Evolutionary conservation across 768 basidiomycete genomes (phyloP).

Genomic region (Polyporus arcularius): DNA sequence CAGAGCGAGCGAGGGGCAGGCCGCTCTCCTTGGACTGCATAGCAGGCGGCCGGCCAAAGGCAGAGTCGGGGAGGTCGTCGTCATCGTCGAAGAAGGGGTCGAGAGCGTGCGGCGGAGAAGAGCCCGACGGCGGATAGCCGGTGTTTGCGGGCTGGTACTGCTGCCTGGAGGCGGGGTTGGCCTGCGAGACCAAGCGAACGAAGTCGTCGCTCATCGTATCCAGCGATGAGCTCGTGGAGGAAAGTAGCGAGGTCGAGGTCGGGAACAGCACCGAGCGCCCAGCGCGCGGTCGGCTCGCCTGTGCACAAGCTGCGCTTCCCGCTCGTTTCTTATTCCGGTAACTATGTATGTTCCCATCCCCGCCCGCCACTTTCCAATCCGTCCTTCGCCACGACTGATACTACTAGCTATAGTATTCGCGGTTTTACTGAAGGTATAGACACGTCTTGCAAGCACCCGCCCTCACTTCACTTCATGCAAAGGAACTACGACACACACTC

Average conservation of each 20-base stretch:
- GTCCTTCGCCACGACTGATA: too few relatives aligned
- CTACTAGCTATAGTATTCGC: too few relatives aligned
- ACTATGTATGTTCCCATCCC: too few relatives aligned
- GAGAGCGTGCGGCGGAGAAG: slow-evolving; percentile 37
- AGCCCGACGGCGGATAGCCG: slow-evolving; percentile 59
- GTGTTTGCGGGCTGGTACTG: slow-evolving; percentile 52
- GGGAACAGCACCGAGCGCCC: not conserved
- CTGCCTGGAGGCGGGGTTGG: slow-evolving; percentile 60
- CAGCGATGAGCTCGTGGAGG: slow-evolving; percentile 23
- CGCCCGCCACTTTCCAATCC: not conserved
- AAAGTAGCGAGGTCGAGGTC: slow-evolving; percentile 4
- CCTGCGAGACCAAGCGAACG: slow-evolving; percentile 67
- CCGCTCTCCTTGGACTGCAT: slow-evolving; percentile 49
- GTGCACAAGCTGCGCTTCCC: too few relatives aligned
- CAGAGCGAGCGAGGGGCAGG: slow-evolving; percentile 57
- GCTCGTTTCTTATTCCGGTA: too few relatives aligned
- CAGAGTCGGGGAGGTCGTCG: slow-evolving; percentile 61
- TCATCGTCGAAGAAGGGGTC: slow-evolving; percentile 93
- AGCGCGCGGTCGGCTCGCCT: not conserved
- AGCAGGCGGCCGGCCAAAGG: slow-evolving; percentile 53
- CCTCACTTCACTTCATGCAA: too few relatives aligned
- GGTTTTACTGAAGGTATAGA: too few relatives aligned
- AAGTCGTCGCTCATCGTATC: slow-evolving; percentile 70
- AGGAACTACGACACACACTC: too few relatives aligned
- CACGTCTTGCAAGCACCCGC: too few relatives aligned